phyloP scores from a whole-genome alignment of 2,329 filamentous ascomycete genomes.

The Cladobotryum protrusum region DNA sequence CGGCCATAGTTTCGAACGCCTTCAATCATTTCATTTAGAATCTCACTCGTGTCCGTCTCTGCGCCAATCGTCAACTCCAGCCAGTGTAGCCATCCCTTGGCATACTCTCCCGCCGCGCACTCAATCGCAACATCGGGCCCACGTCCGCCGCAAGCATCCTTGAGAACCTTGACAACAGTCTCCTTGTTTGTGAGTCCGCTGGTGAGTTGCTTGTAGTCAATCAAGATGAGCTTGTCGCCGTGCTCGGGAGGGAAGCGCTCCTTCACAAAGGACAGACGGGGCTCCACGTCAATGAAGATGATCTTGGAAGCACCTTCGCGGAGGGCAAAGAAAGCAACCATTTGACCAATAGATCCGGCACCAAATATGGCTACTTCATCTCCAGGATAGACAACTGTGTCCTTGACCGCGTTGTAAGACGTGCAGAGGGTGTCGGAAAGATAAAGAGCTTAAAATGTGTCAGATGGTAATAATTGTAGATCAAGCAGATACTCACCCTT shows the following conservation, averaged over 20 bases:
- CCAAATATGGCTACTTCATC: conserved; percentile 80
- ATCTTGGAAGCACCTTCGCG: conserved; percentile 68
- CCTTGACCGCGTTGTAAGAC: conserved; percentile 74
- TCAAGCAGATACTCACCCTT: conserved; percentile 43
- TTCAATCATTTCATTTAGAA: conserved; percentile 73
- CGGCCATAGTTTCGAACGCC: conserved; percentile 66
- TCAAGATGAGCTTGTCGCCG: conserved; percentile 51
- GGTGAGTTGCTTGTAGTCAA: conserved; percentile 60
- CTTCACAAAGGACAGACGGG: conserved; percentile 63
- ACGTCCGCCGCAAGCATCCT: conserved; percentile 64
- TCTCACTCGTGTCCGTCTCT: conserved; percentile 80
- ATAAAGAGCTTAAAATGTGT: conserved; percentile 46
- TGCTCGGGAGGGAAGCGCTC: conserved; percentile 48
- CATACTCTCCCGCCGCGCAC: conserved; percentile 54
- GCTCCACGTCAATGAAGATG: conserved; percentile 72
- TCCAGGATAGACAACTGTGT: conserved; percentile 71
- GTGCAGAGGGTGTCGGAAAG: conserved; percentile 76
- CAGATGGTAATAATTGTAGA: background rate
- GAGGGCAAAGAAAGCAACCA: conserved; percentile 69
- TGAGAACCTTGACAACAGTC: conserved; percentile 65
- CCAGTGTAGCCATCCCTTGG: conserved; percentile 56
- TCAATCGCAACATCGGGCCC: conserved; percentile 73
- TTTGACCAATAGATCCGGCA: conserved; percentile 82
- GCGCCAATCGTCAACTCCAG: conserved; percentile 55
- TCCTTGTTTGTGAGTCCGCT: conserved; percentile 50